Percentiles rank a stretch among this genome's conserved stretches.
Evolutionary conservation across 768 basidiomycete genomes (phyloP).

Genomic region (Clavulina sp.): DNA sequence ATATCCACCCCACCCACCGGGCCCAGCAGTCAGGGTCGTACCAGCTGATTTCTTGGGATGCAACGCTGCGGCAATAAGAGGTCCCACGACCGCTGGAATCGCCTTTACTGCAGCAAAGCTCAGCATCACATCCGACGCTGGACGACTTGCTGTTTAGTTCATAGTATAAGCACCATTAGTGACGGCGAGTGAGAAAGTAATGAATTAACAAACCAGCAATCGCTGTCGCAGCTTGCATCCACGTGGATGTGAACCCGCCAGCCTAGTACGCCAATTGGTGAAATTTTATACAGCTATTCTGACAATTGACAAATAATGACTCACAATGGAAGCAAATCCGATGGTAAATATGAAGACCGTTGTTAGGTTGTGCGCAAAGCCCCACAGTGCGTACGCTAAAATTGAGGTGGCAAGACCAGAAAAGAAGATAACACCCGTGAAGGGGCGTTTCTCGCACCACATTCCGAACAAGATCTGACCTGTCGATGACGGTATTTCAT

Average conservation of each 20-base stretch:
- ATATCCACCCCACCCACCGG: background rate
- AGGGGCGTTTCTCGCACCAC: slow-evolving; percentile 1
- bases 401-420: slow-evolving; percentile 1
- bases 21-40: background rate
- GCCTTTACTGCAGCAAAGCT: slow-evolving; percentile 1
- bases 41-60: background rate
- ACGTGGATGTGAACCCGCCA: slow-evolving; percentile 6
- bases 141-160: too few species aligned
- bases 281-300: background rate
- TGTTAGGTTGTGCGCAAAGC: background rate
- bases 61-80: slow-evolving; percentile 2
- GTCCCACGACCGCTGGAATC: slow-evolving; percentile 4
- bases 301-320: background rate
- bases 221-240: background rate
- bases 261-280: background rate
- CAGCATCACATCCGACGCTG: background rate
- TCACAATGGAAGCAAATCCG: slow-evolving; percentile 1
- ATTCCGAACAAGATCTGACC: slow-evolving; percentile 3
- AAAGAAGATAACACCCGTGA: slow-evolving; percentile 1
- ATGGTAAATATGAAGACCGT: slow-evolving; percentile 1
- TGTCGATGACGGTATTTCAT: background rate
- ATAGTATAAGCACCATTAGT: background rate
- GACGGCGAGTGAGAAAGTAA: background rate
- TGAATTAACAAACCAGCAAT: background rate
- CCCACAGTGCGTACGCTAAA: slow-evolving; percentile 4